phyloP scores from a whole-genome alignment of 331 rosid species.

The Spiraea crenata region DNA sequence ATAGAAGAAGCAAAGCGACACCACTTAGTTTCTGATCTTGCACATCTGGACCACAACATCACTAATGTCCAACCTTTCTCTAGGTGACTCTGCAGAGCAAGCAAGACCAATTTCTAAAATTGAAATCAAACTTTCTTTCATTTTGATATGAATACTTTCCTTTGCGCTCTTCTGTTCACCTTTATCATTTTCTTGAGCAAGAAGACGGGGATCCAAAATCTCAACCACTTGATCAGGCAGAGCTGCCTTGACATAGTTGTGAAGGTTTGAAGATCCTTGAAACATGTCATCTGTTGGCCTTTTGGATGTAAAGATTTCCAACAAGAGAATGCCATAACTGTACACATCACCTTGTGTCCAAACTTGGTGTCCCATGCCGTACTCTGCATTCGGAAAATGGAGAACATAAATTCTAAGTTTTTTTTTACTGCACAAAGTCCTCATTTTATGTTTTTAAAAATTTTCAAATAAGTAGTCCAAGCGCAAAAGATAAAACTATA shows the following conservation, averaged over 20 bases:
- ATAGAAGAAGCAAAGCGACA: neutral
- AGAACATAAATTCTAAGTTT: no score
- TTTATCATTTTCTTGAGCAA: neutral
- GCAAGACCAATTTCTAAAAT: constrained; percentile 12
- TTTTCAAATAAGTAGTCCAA: no score
- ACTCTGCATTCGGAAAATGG: no score
- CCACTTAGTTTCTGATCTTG: neutral
- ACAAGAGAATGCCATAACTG: constrained; percentile 18
- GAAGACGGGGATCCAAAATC: neutral
- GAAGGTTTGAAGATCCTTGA: constrained; percentile 2
- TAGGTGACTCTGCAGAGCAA: constrained; percentile 1
- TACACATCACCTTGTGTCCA: constrained; percentile 20
- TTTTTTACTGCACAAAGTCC: no score
- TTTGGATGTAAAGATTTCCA: constrained; percentile 16
- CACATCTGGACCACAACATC: constrained; percentile 6
- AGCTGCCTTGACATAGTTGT: constrained; percentile 14
- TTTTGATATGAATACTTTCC: neutral
- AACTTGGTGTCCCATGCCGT: constrained; percentile 19
- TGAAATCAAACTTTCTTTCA: neutral
- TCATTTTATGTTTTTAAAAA: no score
- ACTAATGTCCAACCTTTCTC: neutral
- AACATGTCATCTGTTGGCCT: constrained; percentile 4
- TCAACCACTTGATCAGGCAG: constrained; percentile 6
- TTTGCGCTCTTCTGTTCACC: neutral
- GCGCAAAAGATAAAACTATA: no score